phyloP scores from a whole-genome alignment of 345 rosid genomes.

The Syzygium grande region DNA sequence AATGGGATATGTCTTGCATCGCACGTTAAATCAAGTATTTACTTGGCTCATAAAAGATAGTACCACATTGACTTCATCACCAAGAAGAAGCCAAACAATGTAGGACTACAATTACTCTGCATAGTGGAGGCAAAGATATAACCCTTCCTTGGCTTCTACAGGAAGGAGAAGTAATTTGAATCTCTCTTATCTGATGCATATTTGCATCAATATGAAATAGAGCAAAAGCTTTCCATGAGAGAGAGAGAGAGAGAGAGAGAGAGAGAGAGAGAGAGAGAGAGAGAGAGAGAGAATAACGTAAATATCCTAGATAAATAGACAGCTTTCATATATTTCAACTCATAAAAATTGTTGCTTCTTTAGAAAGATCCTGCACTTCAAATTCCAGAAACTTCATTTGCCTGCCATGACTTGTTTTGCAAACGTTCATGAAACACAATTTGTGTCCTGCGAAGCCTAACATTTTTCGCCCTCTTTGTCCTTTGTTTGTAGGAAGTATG shows the following conservation, averaged over 20 bases:
- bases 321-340: not conserved
- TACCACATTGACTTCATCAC: not conserved
- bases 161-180: not conserved
- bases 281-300: not conserved
- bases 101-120: not conserved
- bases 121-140: not conserved
- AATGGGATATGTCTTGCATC: not conserved
- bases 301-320: not conserved
- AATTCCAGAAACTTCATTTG: not conserved
- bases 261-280: too few species aligned
- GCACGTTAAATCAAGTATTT: not conserved
- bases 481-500: slow-evolving; percentile 58
- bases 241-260: too few species aligned
- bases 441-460: not conserved
- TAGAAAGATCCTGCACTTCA: not conserved
- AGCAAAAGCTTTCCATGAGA: not conserved
- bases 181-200: not conserved
- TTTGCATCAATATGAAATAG: not conserved
- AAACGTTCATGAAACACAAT: not conserved
- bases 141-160: not conserved
- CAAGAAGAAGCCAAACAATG: not conserved
- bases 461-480: not conserved
- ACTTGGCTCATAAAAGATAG: not conserved
- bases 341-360: not conserved
- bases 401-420: not conserved